A percentile compares a stretch with the other conserved stretches of the same genome.
Conservation (phyloP, 129 eudicot genomes). For the Ambrosia trifida region DNA sequence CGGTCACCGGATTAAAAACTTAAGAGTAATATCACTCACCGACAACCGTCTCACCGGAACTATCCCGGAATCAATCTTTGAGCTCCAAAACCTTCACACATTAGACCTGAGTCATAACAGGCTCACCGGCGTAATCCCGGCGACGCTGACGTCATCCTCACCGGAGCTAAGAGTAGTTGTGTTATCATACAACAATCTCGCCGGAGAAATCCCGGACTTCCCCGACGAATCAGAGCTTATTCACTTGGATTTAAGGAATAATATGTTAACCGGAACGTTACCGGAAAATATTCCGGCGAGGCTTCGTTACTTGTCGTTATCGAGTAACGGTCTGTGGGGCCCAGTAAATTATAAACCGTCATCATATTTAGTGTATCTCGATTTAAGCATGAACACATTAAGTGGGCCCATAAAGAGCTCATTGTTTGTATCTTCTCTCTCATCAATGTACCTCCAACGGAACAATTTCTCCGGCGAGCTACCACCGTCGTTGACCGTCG, state of each 20-base stretch:
- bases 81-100: conserved; percentile 59
- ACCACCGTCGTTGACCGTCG: conserved; percentile 16
- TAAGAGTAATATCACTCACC: conserved; percentile 64
- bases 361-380: conserved; percentile 65
- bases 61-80: conserved; percentile 46
- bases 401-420: conserved; percentile 72
- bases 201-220: conserved; percentile 52
- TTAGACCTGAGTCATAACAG: conserved; percentile 70
- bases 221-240: conserved; percentile 37
- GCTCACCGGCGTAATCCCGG: conserved; percentile 57
- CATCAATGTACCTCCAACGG: conserved; percentile 72
- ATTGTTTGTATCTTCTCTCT: conserved; percentile 44
- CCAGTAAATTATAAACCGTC: conserved; percentile 46
- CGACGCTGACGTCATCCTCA: conserved; percentile 4
- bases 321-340: conserved; percentile 73
- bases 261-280: conserved; percentile 42
- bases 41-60: conserved; percentile 70
- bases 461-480: conserved; percentile 62
- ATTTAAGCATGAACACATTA: conserved; percentile 75
- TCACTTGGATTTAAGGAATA: conserved; percentile 58
- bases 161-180: conserved; percentile 50
- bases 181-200: conserved; percentile 44
- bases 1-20: conserved; percentile 39
- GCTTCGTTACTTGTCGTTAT: conserved; percentile 63
- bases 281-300: conserved; percentile 49